Base-by-base conservation (phyloP, 129 eudicot species). In the Heracleum sosnowskyi region DNA sequence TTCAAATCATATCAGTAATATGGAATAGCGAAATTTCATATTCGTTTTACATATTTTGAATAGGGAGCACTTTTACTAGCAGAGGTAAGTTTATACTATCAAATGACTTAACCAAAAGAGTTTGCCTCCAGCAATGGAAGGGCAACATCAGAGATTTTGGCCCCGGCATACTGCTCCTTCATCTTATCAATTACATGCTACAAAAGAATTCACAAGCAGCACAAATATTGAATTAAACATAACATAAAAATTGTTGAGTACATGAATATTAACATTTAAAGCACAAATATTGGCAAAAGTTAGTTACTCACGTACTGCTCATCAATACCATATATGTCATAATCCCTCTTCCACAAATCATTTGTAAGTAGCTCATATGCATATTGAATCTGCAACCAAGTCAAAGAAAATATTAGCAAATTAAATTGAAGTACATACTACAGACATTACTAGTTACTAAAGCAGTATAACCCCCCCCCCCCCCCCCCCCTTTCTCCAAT, bases 331-430 rank as follows among this genome's bases (percentile, higher is more conserved):
- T 82, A 91, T 80, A 89, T 51, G 86, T 95, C 97, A 84, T 95
- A 95, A 82, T 95, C 97, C 85, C 98, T 87, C 87, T 95, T 95
- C 96, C 90, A 86, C 68, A 87, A 64, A 45, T 89, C 82, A 86
- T 95, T 82, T 55, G 86, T 85, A 45, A 95, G 91, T 80, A 95
- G 85, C 84, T 95, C 98, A 88, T 77, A 95, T 80, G 98, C 96
- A 85, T 95, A 95, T 75, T 76, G 92, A 68, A 87, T 87, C 98
- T 95, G 92, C 79, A 79, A 83, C 49, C 28, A 66, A 49, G 76
- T 71, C 20, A 16, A 12, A 49, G 37, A 55, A 71, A 22, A 24
- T 62, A 60, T 39, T 47, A 69, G 41, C 36, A 82, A 82, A 9
- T 11, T 26, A 28, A 34, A 79, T 6, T 46, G 69, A 41, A 47